Percentiles rank a stretch among this genome's conserved stretches.
These are phyloP conservation scores for Raphidocelis subcapitata DNA, from an alignment of 139 green algal genomes.

Conservation along the genomic window DNA sequence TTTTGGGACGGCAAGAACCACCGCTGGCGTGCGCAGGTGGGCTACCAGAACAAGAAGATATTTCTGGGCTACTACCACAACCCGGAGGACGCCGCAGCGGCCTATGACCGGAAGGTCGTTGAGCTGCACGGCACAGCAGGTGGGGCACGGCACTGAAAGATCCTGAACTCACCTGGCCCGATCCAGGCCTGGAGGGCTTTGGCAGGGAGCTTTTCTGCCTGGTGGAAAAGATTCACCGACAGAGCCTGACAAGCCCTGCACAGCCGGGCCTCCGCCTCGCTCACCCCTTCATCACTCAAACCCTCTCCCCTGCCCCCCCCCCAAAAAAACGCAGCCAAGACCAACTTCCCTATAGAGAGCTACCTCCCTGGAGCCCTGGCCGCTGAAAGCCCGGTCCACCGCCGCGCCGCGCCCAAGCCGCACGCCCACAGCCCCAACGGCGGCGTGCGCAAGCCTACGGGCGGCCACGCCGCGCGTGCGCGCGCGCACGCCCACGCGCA, in stretches of 20 bases:
- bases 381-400: too few relatives aligned
- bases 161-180: too few relatives aligned
- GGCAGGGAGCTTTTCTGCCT: neutral
- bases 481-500: too few relatives aligned
- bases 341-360: slow-evolving; percentile 22
- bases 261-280: neutral
- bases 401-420: too few relatives aligned
- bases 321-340: slow-evolving; percentile 11
- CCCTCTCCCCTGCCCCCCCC: neutral
- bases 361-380: slow-evolving; percentile 20
- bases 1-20: slow-evolving; percentile 28
- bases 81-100: slow-evolving; percentile 6
- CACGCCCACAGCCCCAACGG: too few relatives aligned
- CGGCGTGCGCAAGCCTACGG: too few relatives aligned
- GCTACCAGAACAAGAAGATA: slow-evolving; percentile 27
- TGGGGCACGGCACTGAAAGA: neutral
- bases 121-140: slow-evolving; percentile 14
- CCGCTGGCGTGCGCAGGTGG: slow-evolving; percentile 26
- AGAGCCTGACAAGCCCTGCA: neutral
- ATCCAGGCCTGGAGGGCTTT: neutral
- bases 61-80: slow-evolving; percentile 30
- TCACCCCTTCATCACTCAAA: neutral
- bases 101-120: slow-evolving; percentile 19
- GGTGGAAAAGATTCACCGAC: neutral
- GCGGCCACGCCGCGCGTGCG: too few relatives aligned